Evolutionary conservation across 768 basidiomycete genomes (phyloP), one percentile per base, ranked within the genome.

Genomic region (Crucibulum laeve): DNA sequence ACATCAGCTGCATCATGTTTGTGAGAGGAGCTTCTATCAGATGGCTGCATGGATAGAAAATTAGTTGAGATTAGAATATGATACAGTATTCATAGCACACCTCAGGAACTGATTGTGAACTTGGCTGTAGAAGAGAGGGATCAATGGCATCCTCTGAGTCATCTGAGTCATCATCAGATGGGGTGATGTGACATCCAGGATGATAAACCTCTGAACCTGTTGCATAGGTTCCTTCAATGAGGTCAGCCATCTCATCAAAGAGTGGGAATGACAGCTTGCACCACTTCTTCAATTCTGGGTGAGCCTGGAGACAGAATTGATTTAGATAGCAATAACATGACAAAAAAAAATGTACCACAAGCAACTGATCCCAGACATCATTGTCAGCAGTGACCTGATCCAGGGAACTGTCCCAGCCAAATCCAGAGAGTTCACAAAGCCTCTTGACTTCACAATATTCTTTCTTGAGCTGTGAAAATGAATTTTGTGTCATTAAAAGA

Each of bases 361-460:
- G 7, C 15, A 53, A 40, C 1, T 25, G 41, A 1, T 46, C 42
- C 45, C 56, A 57, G 8, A 59, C 60, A 6, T 56, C 51, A n/a
- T 65, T 57, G 10, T 56, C 48, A 40, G 64, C 62, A 2, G 57
- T 63, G 1, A 42, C 60, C 15, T 61, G 49, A 38, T 48, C 25
- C 6, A 47, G 33, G 0, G 23, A 44, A 8, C 53, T 51, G 49
- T 63, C 48, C 60, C 62, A 63, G 1, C 62, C 58, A 52, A 61
- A 61, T 0, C 58, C 58, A 21, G 57, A 61, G 8, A 40, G 46
- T 10, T 49, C 45, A 26, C 54, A 35, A 14, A 57, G 40, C 11
- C 40, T 13, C 18, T 52, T 49, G 34, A 61, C 60, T 18, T 47
- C 40, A 17, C 26, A 18, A 33, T 52, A 57, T 5, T 53, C 43